Base-by-base conservation (phyloP, 305 asterid genomes). In the Andrographis paniculata region DNA sequence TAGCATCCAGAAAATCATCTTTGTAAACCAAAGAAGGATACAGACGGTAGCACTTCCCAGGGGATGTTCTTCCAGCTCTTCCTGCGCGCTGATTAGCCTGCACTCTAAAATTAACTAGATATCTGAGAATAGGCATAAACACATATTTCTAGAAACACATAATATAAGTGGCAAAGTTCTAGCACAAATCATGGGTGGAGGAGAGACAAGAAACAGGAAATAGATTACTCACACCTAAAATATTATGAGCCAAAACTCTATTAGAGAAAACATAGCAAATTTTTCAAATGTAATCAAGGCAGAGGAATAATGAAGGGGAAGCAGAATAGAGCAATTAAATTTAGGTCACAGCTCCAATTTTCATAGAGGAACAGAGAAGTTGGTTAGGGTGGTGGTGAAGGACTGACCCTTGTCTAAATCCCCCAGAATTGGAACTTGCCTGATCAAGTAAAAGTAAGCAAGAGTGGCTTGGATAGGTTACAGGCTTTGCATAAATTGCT, bases 51-150 rank as follows among this genome's bases (percentile, higher is more conserved):
- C 99, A 91, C 53, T 74, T 86, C 53, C 99, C 96, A 46, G 96
- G 94, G 24, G 87, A 82, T 53, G 98, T 89, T 71, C 98, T 79
- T 68, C 95, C 99, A 58, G 99, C 99, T 59, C 99, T 76, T 50
- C 96, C 99, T 42, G 95, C 95, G 23, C 96, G 96, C 62, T 91
- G 96, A 64, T 77, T 80, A 56, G 99, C 95, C 82, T 91, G 99
- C 67, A 91, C 99, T 76, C 97, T 85, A 66, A 53, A 61, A 51
- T 58, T 46, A 60, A 15, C n/a, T n/a, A n/a, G 24, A 42, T 31
- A 52, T 19, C 36, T 52, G 43, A 35, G 59, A 62, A 53, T 50
- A 24, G 54, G 40, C 56, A 9, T 42, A 24, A 37, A 31, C 42
- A 42, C 43, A 53, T 43, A 54, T 42, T n/a, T n/a, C 20, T 40